Evolutionary conservation across 352 stramenopile species (phyloP), one percentile per base, ranked within the genome.

Genomic region (Pseudoperonospora humuli): DNA sequence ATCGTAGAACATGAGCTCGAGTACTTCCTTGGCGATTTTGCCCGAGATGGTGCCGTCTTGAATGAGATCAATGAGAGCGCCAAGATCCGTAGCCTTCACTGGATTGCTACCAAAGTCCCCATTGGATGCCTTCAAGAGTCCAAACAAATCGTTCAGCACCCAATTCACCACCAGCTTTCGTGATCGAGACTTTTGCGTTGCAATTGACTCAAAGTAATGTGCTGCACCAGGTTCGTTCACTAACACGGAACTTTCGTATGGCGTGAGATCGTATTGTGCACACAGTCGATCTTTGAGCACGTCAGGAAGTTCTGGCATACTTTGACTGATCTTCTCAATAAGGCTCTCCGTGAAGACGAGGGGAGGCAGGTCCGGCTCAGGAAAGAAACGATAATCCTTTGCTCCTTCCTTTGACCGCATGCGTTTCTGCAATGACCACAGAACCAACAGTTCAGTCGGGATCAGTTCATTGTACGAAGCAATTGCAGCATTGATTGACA

Each of bases 311-410:
- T 97, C 88, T 0, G 91, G 91, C 31, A 78, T 60, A 17, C 20
- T 59, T 24, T 64, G 46, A 8, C 57, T 42, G 23, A 87, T 64
- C 32, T 74, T 64, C 42, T 82, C 50, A 23, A 93, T 73, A 7
- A 85, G 42, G 5, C 72, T 64, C 11, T 73, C 36, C 31, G 85
- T 54, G 7, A 98, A 65, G n/a, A 95, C 68, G 18, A 98, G 70
- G 14, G 93, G 93, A 18, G 93, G 94, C 3, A 99, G 65, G 68
- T 99, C 95, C 7, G 95, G 95, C 45, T 98, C 93, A 0, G 93
- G 94, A 57, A 98, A 93, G 64, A 98, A 98, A 13, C 95, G 84
- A 76, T 99, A 99, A 64, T 98, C 95, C 32, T 96, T 89, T 2
- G 84, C 80, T 36, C 86, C 90, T 59, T 97, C 95, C 56, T 99